A percentile compares a stretch with the other conserved stretches of the same genome.
Conservation (phyloP, 768 basidiomycete species). For the Russula compacta region DNA sequence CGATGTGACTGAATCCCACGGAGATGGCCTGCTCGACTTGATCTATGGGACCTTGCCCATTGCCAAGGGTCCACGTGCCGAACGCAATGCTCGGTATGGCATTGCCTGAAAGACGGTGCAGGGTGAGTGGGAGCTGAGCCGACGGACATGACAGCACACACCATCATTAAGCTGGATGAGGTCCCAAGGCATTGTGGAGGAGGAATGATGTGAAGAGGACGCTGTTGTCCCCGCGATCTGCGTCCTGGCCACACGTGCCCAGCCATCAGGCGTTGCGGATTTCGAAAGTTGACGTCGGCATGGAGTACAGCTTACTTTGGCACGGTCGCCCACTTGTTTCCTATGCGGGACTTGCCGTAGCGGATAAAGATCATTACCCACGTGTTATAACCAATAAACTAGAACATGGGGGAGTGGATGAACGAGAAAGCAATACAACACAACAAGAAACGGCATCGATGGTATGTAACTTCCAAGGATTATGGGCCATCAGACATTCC, state of each 20-base stretch:
- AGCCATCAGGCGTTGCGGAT: background rate
- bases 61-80: constrained; percentile 58
- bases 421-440: background rate
- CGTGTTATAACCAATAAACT: background rate
- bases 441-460: background rate
- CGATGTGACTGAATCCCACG: constrained; percentile 54
- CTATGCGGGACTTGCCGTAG: no score
- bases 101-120: constrained; percentile 29
- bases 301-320: background rate
- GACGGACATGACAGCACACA: constrained; percentile 21
- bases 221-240: background rate
- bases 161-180: constrained; percentile 52
- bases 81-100: constrained; percentile 45
- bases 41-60: constrained; percentile 41
- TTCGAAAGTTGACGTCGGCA: background rate
- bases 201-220: background rate
- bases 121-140: background rate
- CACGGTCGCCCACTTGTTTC: no score
- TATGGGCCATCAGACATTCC: background rate
- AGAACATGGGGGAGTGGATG: background rate
- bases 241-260: background rate
- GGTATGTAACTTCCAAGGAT: background rate
- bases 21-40: constrained; percentile 55
- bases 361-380: background rate
- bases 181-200: constrained; percentile 48